Conservation (phyloP, 129 eudicot genomes). For the Lonicera japonica region DNA sequence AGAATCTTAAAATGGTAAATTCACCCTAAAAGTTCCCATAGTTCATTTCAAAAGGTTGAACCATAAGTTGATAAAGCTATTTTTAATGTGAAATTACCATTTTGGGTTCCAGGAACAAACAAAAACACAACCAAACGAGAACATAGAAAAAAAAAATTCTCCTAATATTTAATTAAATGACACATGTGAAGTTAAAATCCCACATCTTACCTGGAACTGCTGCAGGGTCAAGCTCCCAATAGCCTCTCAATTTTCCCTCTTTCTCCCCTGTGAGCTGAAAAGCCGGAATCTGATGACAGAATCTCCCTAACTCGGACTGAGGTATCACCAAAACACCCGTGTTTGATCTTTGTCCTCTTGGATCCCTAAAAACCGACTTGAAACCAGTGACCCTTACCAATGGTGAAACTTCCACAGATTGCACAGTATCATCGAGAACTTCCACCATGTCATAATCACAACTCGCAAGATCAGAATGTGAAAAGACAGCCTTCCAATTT, state of each 20-base stretch:
- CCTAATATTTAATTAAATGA: too few relatives aligned
- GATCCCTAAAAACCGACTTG: slow-evolving; percentile 46
- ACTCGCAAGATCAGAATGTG: too few relatives aligned
- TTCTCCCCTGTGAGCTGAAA: slow-evolving; percentile 62
- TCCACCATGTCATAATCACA: slow-evolving; percentile 63
- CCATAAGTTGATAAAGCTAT: too few relatives aligned
- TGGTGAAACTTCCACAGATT: too few relatives aligned
- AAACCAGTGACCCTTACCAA: slow-evolving; percentile 42
- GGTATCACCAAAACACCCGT: slow-evolving; percentile 27
- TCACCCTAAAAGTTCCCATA: too few relatives aligned
- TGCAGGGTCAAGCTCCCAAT: slow-evolving; percentile 90
- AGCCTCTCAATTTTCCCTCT: slow-evolving; percentile 60
- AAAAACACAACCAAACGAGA: too few relatives aligned
- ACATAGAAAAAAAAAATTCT: too few relatives aligned
- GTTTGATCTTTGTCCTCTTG: background rate
- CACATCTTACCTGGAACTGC: slow-evolving; percentile 31
- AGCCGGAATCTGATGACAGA: slow-evolving; percentile 68
- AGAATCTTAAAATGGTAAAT: too few relatives aligned
- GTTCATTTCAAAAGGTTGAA: too few relatives aligned
- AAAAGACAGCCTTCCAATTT: slow-evolving; percentile 37
- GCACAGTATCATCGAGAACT: slow-evolving; percentile 45
- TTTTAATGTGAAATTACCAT: too few relatives aligned
- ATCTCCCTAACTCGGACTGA: slow-evolving; percentile 37
- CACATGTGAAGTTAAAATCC: too few relatives aligned
- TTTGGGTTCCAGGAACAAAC: too few relatives aligned